Conservation (phyloP, 441 rosid species). For the Corymbia calophylla region DNA sequence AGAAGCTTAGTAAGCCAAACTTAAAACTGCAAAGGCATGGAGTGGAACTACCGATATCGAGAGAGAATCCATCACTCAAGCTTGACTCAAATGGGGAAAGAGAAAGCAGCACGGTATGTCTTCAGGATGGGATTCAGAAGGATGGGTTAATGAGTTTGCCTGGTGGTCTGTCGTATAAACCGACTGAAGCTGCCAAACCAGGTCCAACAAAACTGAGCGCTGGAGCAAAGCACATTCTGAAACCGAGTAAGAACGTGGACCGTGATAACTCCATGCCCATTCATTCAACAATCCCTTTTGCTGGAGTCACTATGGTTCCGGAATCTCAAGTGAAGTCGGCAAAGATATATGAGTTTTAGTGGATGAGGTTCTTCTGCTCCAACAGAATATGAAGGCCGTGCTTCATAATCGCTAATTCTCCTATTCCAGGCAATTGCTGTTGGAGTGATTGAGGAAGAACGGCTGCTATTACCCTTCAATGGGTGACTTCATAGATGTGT, state of each 20-base stretch:
- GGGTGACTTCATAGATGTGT: neutral
- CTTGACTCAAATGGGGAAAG: conserved; percentile 5
- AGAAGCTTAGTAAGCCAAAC: conserved; percentile 17
- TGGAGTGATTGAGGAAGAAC: neutral
- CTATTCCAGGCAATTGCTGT: neutral
- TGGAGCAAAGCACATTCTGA: conserved; percentile 34
- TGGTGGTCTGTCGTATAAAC: conserved; percentile 5
- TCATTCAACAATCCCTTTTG: conserved; percentile 27
- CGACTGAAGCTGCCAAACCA: conserved; percentile 4
- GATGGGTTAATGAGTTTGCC: conserved; percentile 3
- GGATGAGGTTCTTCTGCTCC: neutral
- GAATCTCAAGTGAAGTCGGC: conserved; percentile 23
- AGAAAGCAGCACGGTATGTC: neutral
- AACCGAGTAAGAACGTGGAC: conserved; percentile 14
- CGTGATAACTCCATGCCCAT: conserved; percentile 19
- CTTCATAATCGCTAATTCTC: neutral
- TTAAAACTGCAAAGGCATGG: conserved; percentile 16
- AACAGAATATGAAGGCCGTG: neutral
- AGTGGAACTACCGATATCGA: neutral
- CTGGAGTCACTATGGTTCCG: conserved; percentile 4
- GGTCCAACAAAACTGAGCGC: conserved; percentile 35
- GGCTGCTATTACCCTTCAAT: neutral
- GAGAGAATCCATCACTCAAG: conserved; percentile 7
- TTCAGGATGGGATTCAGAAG: conserved; percentile 1
- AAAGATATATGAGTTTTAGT: conserved; percentile 23